These are phyloP conservation scores for Parietaria judaica DNA, from an alignment of 306 rosid genomes.

Conservation along the genomic window DNA sequence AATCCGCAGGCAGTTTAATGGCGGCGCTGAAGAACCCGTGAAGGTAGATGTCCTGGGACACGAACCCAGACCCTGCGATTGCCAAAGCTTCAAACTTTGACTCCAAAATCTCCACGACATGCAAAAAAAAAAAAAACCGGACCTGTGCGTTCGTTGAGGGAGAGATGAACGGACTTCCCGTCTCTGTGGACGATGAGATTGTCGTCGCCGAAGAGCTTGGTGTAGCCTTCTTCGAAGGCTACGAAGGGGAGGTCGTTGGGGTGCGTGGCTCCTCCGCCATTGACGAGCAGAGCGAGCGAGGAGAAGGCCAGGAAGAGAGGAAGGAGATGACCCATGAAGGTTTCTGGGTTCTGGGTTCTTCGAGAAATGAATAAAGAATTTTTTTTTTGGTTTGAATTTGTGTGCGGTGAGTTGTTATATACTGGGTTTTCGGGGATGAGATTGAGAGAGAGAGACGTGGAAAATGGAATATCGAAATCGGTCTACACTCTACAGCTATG, in stretches of 20 bases:
- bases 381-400: neutral
- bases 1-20: constrained; percentile 84
- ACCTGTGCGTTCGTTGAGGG: constrained; percentile 82
- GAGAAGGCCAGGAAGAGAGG: constrained; percentile 22
- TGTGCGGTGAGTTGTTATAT: neutral
- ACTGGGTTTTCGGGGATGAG: neutral
- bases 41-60: constrained; percentile 80
- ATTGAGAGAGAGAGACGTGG: constrained; percentile 10
- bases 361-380: constrained; percentile 4
- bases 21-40: constrained; percentile 92
- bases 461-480: neutral
- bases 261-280: constrained; percentile 18
- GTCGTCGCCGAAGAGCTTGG: constrained; percentile 66
- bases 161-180: constrained; percentile 78
- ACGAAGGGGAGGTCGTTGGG: constrained; percentile 38
- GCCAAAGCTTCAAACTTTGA: constrained; percentile 7
- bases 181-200: constrained; percentile 58
- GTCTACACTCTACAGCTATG: neutral
- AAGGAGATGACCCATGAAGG: constrained; percentile 29
- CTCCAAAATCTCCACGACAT: constrained; percentile 3
- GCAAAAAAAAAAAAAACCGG: neutral
- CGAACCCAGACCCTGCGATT: constrained; percentile 86
- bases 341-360: neutral
- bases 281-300: constrained; percentile 22
- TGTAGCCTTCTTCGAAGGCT: constrained; percentile 78